Evolutionary conservation across 2,329 filamentous ascomycete genomes (phyloP).

Genomic region (Fusarium caatingaense): DNA sequence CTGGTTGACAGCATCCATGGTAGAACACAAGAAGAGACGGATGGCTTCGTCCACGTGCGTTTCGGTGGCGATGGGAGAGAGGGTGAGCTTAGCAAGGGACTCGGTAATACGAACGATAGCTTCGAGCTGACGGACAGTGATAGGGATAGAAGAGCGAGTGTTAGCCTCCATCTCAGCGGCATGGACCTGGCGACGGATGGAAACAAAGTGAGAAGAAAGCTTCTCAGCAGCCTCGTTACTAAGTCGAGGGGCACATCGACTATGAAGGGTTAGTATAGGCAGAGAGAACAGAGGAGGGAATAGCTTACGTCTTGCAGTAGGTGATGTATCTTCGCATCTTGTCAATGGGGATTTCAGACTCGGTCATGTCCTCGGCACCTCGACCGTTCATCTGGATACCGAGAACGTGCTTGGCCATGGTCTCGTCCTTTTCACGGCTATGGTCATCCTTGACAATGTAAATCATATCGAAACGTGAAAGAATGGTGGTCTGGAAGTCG

Average conservation of each 20-base stretch:
- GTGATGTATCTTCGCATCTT: slow-evolving; percentile 98
- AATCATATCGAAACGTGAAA: slow-evolving; percentile 99
- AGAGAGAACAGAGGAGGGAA: too few species aligned
- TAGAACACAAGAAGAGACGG: slow-evolving; percentile 92
- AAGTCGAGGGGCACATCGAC: slow-evolving; percentile 90
- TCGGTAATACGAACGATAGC: slow-evolving; percentile 98
- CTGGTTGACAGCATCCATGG: slow-evolving; percentile 97
- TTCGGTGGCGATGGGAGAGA: slow-evolving; percentile 88
- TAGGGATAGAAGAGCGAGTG: slow-evolving; percentile 91
- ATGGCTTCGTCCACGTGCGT: slow-evolving; percentile 97
- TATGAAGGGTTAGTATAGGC: slow-evolving; percentile 54
- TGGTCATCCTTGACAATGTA: slow-evolving; percentile 98
- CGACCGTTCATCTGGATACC: slow-evolving; percentile 93
- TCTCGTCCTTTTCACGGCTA: slow-evolving; percentile 87
- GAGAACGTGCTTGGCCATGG: slow-evolving; percentile 97
- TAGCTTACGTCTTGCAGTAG: slow-evolving; percentile 91
- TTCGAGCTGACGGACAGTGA: slow-evolving; percentile 96
- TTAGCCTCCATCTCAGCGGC: slow-evolving; percentile 91
- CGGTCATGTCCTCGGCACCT: slow-evolving; percentile 81
- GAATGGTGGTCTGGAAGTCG: slow-evolving; percentile 97
- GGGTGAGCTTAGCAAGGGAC: slow-evolving; percentile 88
- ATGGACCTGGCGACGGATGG: slow-evolving; percentile 93
- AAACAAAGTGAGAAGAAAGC: slow-evolving; percentile 95
- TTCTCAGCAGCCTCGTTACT: slow-evolving; percentile 94
- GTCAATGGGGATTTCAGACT: slow-evolving; percentile 91